Evolutionary conservation across 495 filamentous ascomycete genomes (phyloP), one percentile per base, ranked within the genome.

Genomic region (Aspergillus conjunctus): DNA sequence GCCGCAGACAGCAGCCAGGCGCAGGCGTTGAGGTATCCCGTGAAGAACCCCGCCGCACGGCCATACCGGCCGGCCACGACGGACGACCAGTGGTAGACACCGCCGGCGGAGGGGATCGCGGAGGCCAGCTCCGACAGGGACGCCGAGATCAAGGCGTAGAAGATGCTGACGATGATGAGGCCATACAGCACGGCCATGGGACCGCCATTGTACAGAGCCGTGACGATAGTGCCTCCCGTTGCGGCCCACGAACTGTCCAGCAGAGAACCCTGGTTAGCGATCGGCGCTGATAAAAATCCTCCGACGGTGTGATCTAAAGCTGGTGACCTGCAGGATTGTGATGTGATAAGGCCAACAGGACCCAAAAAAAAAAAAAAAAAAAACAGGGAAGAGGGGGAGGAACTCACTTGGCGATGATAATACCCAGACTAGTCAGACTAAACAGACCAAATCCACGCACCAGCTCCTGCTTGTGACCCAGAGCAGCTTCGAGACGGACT

Each of bases 31-130:
- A 88, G 84, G 74, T 83, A 90, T 9, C 91, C 91, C 0, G 90
- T 86, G 63, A 91, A 93, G 73, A 85, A 95, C 22, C 91, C 90
- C 41, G 84, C 73, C 0, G 82, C 68, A 9, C 88, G 83, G 30
- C 91, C 91, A 71, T 86, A 88, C 45, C 75, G 81, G 2, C 89
- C 89, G 4, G 84, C 85, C 0, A 90, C 90, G 14, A 93, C 81
- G 0, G 87, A 85, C 2, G 90, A 89, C 90, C 90, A 94, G 71
- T 94, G 91, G 64, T 93, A 93, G 1, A 96, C 75, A 33, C 91
- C 89, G 9, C 86, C 89, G 1, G 87, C 83, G 0, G 89, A 91
- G 2, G 91, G 91, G 62, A 94, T 89, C 0, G 88, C 81, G 1
- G 90, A 92, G 11, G 91, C 87, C 44, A 93, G 80, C 76, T 67